Evolutionary conservation across 2,329 filamentous ascomycete species (phyloP), one percentile per base, ranked within the genome.

Genomic region (Aspergillus neoniger): DNA sequence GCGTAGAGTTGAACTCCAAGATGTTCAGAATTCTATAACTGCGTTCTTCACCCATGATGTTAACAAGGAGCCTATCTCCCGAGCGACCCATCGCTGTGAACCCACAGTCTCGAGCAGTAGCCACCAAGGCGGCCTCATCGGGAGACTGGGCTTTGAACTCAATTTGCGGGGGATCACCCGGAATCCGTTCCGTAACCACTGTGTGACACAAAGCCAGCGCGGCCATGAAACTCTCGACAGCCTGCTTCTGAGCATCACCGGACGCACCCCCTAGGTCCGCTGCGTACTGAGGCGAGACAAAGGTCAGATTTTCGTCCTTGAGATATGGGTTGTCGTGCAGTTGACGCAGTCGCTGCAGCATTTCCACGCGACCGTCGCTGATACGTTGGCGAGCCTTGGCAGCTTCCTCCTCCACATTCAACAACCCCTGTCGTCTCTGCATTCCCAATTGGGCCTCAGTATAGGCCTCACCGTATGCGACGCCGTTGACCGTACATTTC

Each of bases 401-500:
- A 23, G 53, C 53, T 47, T 55, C 53, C 39, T 55, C 53, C 53
- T 55, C 53, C 23, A 55, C 53, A 15, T 55, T 55, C 23, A 55
- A 39, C 17, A 55, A 14, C 0, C 53, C 53, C 17, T 55, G 53
- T 8, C 53, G 39, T 36, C 53, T 43, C 53, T 55, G 53, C 53
- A 55, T 55, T 19, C 53, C 53, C 53, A 55, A 23, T 2, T 55
- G 53, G 4, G 53, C 53, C 32, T 55, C 53, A 4, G 53, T 55
- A 19, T 55, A 55, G 41, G 53, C 53, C 25, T 55, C 53, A 6
- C 53, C 53, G n/a, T 55, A 55, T 15, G 53, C 39, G 25, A 55
- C 53, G 2, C 39, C 39, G 23, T 55, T 55, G 53, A 55, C 53
- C 12, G 53, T 55, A 32, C 90, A 92, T 77, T 98, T 98, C 78